Evolutionary conservation across 2,329 filamentous ascomycete species (phyloP).

Genomic region (Dothistroma septosporum): DNA sequence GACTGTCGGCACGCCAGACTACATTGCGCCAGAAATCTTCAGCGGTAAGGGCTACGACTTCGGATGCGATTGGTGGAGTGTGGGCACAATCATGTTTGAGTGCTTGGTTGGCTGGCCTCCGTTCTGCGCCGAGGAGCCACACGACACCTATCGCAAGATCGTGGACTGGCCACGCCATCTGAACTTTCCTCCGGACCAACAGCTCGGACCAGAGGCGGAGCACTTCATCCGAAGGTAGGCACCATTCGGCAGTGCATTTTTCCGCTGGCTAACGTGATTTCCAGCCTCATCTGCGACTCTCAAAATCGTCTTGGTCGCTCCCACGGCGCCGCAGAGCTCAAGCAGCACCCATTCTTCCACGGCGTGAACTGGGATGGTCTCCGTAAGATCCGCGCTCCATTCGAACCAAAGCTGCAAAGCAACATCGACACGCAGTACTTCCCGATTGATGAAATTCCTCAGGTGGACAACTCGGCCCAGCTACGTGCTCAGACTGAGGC

Average conservation of each 20-base stretch:
- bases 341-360: slow-evolving; percentile 90
- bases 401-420: slow-evolving; percentile 87
- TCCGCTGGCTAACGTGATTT: slow-evolving; percentile 11
- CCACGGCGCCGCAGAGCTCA: slow-evolving; percentile 85
- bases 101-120: slow-evolving; percentile 98
- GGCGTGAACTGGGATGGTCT: slow-evolving; percentile 93
- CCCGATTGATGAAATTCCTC: slow-evolving; percentile 96
- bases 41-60: slow-evolving; percentile 94
- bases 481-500: slow-evolving; percentile 78
- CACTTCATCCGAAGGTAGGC: slow-evolving; percentile 85
- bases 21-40: slow-evolving; percentile 99
- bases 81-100: slow-evolving; percentile 99
- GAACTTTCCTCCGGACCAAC: slow-evolving; percentile 94
- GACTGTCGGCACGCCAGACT: slow-evolving; percentile 95
- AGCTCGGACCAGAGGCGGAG: slow-evolving; percentile 82
- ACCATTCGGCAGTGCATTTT: slow-evolving; percentile 9
- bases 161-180: slow-evolving; percentile 95
- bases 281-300: slow-evolving; percentile 86
- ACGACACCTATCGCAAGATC: slow-evolving; percentile 98
- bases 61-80: slow-evolving; percentile 98
- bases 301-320: slow-evolving; percentile 83
- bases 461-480: slow-evolving; percentile 86
- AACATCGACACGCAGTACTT: slow-evolving; percentile 98
- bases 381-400: slow-evolving; percentile 87
- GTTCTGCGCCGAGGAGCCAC: slow-evolving; percentile 95